A percentile compares a stretch with the other conserved stretches of the same genome.
Conservation (phyloP, 441 rosid species). For the Arabidopsis hybrid region DNA sequence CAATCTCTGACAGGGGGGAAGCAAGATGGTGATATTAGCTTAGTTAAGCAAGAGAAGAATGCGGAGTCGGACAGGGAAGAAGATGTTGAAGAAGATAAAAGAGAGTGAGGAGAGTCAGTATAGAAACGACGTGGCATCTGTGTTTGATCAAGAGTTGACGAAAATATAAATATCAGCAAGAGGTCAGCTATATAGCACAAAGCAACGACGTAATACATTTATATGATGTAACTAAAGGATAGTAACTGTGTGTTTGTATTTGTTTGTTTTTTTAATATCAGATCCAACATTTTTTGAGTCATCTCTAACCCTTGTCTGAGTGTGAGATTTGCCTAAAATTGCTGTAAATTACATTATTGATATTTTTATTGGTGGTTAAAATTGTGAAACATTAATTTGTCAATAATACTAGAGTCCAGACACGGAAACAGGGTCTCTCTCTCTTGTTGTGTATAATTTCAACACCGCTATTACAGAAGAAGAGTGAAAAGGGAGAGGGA, state of each 20-base stretch:
- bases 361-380: constrained; percentile 21
- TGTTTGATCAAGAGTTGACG: constrained; percentile 20
- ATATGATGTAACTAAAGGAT: constrained; percentile 20
- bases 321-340: constrained; percentile 5
- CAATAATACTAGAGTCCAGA: constrained; percentile 8
- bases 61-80: constrained; percentile 54
- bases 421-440: constrained; percentile 36
- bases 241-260: constrained; percentile 37
- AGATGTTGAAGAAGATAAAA: constrained; percentile 79
- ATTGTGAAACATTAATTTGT: constrained; percentile 29
- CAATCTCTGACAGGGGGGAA: constrained; percentile 71
- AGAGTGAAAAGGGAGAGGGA: constrained; percentile 41
- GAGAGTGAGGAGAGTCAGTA: constrained; percentile 53
- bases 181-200: constrained; percentile 24
- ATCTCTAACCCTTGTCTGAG: background rate
- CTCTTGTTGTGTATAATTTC: constrained; percentile 10
- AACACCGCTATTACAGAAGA: constrained; percentile 30
- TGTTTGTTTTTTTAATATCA: constrained; percentile 9
- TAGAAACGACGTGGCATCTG: constrained; percentile 13
- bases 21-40: constrained; percentile 68
- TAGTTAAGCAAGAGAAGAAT: constrained; percentile 65
- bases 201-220: background rate
- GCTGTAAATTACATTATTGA: background rate
- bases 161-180: constrained; percentile 29
- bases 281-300: background rate